A percentile compares a stretch with the other conserved stretches of the same genome.
These are phyloP conservation scores for Pyricularia pennisetigena DNA, from an alignment of 2,329 filamentous ascomycete species.

Conservation along the genomic window DNA sequence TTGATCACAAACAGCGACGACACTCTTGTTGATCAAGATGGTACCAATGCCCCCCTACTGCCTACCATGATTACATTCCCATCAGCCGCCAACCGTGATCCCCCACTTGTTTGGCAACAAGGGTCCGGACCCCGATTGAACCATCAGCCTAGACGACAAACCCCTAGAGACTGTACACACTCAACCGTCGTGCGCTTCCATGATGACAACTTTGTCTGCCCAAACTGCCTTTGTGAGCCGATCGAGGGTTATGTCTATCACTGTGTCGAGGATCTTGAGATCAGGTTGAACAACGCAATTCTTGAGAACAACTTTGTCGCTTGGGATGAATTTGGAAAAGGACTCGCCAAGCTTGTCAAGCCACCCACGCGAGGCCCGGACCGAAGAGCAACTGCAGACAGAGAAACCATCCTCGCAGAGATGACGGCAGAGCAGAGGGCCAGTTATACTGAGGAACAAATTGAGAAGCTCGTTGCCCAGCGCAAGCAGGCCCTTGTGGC, in stretches of 20 bases:
- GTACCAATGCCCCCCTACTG: background rate
- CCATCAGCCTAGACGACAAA: background rate
- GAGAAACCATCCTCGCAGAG: slow-evolving; percentile 34
- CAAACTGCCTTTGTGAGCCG: slow-evolving; percentile 44
- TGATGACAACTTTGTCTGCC: slow-evolving; percentile 40
- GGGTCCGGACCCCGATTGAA: background rate
- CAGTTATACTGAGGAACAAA: slow-evolving; percentile 35
- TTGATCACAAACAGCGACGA: background rate
- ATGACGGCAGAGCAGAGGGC: slow-evolving; percentile 28
- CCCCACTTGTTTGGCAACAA: background rate
- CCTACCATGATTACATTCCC: background rate
- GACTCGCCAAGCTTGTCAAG: slow-evolving; percentile 21
- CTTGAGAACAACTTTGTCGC: slow-evolving; percentile 9
- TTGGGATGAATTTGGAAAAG: slow-evolving; percentile 17
- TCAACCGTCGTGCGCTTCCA: slow-evolving; percentile 58
- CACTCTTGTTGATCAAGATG: background rate
- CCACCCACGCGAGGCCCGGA: slow-evolving; percentile 29
- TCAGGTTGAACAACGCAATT: slow-evolving; percentile 25
- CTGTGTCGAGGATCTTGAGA: slow-evolving; percentile 56
- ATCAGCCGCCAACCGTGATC: background rate
- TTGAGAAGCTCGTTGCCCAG: slow-evolving; percentile 37
- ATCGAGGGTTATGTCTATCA: slow-evolving; percentile 63
- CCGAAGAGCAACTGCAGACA: slow-evolving; percentile 23
- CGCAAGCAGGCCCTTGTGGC: slow-evolving; percentile 15
- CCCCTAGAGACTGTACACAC: slow-evolving; percentile 48